phyloP scores from a whole-genome alignment of 495 filamentous ascomycete species.

The Daldinia childiae region DNA sequence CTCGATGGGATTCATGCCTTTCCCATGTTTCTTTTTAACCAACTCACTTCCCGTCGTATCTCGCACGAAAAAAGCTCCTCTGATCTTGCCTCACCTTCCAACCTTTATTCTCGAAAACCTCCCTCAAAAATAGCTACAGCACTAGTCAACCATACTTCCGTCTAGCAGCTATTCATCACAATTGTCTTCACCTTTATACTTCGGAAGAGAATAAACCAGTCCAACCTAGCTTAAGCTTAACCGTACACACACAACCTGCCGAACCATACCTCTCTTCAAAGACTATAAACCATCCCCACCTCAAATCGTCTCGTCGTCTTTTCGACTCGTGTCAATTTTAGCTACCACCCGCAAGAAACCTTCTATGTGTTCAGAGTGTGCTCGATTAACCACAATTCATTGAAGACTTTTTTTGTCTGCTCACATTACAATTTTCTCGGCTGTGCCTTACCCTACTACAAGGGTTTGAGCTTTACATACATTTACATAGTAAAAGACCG shows the following conservation, averaged over 20 bases:
- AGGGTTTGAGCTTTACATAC: conserved; percentile 29
- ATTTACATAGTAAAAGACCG: conserved; percentile 1
- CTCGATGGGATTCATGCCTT: conserved; percentile 48
- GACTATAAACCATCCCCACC: conserved; percentile 19
- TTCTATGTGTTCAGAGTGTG: conserved; percentile 23
- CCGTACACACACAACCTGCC: not conserved
- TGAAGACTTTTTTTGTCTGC: not conserved
- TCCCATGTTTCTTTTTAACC: conserved; percentile 50
- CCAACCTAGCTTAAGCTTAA: conserved; percentile 24
- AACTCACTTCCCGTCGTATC: conserved; percentile 38
- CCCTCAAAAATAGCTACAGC: conserved; percentile 6
- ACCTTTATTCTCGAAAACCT: conserved; percentile 25
- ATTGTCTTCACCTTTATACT: conserved; percentile 7
- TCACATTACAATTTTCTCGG: not conserved
- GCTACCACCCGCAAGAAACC: conserved; percentile 23
- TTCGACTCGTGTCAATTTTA: conserved; percentile 28
- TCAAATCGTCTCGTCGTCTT: conserved; percentile 14
- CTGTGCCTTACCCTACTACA: conserved; percentile 13
- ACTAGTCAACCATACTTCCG: not conserved
- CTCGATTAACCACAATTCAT: conserved; percentile 29
- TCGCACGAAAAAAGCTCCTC: conserved; percentile 31
- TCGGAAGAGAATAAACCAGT: conserved; percentile 3
- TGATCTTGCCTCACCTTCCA: conserved; percentile 30
- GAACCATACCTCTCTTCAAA: conserved; percentile 7
- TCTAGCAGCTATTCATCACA: conserved; percentile 5